Base-by-base conservation (phyloP, 2,329 filamentous ascomycete species). In the Xylogone sp. region DNA sequence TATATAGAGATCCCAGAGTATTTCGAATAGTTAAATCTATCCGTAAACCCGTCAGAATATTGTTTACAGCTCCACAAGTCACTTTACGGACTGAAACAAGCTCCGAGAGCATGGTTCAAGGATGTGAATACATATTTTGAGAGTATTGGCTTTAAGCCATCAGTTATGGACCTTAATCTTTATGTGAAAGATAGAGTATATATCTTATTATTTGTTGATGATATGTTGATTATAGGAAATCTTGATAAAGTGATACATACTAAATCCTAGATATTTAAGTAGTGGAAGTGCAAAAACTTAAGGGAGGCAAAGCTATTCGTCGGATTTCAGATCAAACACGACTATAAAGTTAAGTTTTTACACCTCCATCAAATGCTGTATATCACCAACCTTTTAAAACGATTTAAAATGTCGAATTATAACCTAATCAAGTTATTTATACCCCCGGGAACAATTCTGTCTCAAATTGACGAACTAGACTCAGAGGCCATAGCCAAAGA, bases 31-130 rank as follows among this genome's bases (percentile, higher is more conserved):
- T 12, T 46, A n/a, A 18, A 29, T 12, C 21, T 13, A 27, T 10
- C 6, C 13, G 12, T 20, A 12, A 19, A 21, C 18, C 9, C 8
- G 16, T 27, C 12, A 18, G 19, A 29, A 20, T 27, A 20, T 46
- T 46, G 24, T 34, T 31, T 46, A 27, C 21, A 31, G 19, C 45
- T 46, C 13, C 21, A 46, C 19, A 46, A 46, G 19, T 13, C 22
- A 29, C 21, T 46, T 29, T 46, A 46, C 21, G 18, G 22, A 29
- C 27, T 46, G 45, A 46, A 46, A 46, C 45, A 46, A 46, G 22
- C 45, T 20, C 45, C 21, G 21, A 27, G 19, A 24, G 18, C 13
- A 8, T 46, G 21, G 45, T 46, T 24, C 20, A 29, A 20, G 21
- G 19, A 29, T 20, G 22, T 46, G 12, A 20, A 46, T 29, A 12